Percentiles rank a stretch among this genome's conserved stretches.
phyloP scores from a whole-genome alignment of 139 green algal species.

The Micromonas pusilla region DNA sequence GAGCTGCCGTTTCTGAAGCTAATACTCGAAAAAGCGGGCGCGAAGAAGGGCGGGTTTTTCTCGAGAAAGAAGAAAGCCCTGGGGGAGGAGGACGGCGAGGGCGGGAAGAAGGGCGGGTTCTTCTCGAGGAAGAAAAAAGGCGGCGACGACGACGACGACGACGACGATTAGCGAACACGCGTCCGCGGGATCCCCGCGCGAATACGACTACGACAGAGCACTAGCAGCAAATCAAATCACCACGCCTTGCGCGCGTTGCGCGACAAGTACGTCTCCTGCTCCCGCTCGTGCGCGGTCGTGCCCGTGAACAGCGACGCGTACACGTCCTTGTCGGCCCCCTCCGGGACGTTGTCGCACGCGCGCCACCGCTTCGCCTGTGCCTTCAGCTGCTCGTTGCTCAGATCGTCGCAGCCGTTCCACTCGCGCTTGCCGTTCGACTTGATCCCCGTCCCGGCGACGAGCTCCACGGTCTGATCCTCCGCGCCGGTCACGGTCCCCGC shows the following conservation, averaged over 20 bases:
- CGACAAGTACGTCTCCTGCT: neutral
- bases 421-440: neutral
- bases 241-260: neutral
- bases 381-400: slow-evolving; percentile 5
- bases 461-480: neutral
- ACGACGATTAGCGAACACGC: neutral
- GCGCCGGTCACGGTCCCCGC: neutral
- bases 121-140: neutral
- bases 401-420: slow-evolving; percentile 10
- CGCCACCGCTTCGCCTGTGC: slow-evolving; percentile 7
- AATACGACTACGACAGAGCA: too few species aligned
- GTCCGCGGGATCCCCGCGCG: too few species aligned
- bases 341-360: neutral
- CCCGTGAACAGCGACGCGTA: slow-evolving; percentile 25
- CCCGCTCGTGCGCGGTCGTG: neutral
- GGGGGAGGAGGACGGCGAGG: neutral
- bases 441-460: neutral
- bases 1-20: slow-evolving; percentile 23
- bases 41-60: slow-evolving; percentile 12
- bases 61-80: neutral
- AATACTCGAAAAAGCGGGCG: slow-evolving; percentile 20
- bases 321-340: neutral
- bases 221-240: neutral
- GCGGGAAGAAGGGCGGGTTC: neutral
- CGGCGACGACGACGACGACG: slow-evolving; percentile 13